A percentile compares a stretch with the other conserved stretches of the same genome.
Conservation (phyloP, 75 land plant genomes). For the Adiantum capillusveneris region DNA sequence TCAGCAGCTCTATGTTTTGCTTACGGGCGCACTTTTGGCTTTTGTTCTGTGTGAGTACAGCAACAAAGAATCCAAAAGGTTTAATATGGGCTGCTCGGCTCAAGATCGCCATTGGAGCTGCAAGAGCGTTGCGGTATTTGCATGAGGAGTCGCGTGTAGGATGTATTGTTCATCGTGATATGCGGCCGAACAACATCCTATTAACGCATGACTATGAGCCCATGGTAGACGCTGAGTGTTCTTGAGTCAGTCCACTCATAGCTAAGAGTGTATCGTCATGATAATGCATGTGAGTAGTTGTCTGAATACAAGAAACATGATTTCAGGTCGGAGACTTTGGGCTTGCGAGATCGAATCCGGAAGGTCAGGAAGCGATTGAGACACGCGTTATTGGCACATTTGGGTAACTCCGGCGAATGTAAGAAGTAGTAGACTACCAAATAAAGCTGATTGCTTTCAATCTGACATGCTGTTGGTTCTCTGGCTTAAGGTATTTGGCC, state of each 20-base stretch:
- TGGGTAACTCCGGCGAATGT: conserved; percentile 29
- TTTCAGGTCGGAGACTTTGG: conserved; percentile 76
- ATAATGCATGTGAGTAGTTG: background rate
- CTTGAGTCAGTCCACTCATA: background rate
- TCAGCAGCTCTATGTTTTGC: background rate
- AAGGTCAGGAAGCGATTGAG: conserved; percentile 37
- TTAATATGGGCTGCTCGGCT: conserved; percentile 26
- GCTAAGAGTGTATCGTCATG: background rate
- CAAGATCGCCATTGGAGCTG: conserved; percentile 34
- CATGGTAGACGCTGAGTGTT: conserved; percentile 12
- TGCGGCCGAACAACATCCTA: conserved; percentile 35
- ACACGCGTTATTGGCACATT: conserved; percentile 46
- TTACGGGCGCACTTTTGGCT: too few species aligned
- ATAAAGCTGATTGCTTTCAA: background rate
- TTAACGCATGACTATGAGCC: conserved; percentile 34
- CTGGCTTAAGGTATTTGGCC: conserved; percentile 47
- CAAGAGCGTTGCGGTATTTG: conserved; percentile 25
- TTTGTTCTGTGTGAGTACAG: background rate
- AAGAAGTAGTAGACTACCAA: background rate
- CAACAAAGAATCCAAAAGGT: conserved; percentile 16
- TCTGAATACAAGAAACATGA: background rate
- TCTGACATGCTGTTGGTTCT: background rate
- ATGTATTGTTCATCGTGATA: conserved; percentile 37
- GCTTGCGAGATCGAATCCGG: conserved; percentile 55
- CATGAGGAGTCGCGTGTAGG: conserved; percentile 42